A percentile compares a stretch with the other conserved stretches of the same genome.
phyloP scores from a whole-genome alignment of 1,284 basidiomycete species.

The Coniophora puteana region DNA sequence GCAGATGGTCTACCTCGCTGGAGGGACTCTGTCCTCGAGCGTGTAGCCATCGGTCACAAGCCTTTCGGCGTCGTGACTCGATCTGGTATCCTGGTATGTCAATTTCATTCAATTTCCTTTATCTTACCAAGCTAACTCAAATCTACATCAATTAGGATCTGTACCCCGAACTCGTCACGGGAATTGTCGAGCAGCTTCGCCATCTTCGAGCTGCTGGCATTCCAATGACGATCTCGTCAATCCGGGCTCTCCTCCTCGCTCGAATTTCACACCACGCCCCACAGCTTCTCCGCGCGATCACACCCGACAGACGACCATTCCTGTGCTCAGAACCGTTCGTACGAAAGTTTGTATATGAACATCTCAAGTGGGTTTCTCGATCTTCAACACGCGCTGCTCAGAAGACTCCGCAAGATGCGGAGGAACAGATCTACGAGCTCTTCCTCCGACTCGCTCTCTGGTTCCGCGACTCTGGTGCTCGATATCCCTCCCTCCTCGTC shows the following conservation, averaged over 20 bases:
- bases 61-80: too few relatives aligned
- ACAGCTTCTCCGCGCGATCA: not conserved
- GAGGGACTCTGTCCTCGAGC: too few relatives aligned
- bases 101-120: too few relatives aligned
- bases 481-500: constrained; percentile 20
- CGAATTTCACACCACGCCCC: not conserved
- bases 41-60: too few relatives aligned
- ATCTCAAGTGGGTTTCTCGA: constrained; percentile 20
- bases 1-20: too few relatives aligned
- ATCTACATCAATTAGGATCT: too few relatives aligned
- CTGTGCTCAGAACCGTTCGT: constrained; percentile 25
- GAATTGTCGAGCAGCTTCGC: not conserved
- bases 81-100: too few relatives aligned
- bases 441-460: constrained; percentile 20
- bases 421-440: constrained; percentile 20
- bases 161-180: not conserved
- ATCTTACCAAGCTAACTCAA: too few relatives aligned
- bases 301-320: constrained; percentile 20
- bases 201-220: not conserved
- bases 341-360: constrained; percentile 16
- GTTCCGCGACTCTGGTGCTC: constrained; percentile 28
- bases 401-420: constrained; percentile 29
- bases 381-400: constrained; percentile 29
- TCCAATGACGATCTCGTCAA: not conserved
- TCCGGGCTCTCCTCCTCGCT: not conserved